These are phyloP conservation scores for Kokia cookei DNA, from an alignment of 441 rosid genomes.

Conservation along the genomic window DNA sequence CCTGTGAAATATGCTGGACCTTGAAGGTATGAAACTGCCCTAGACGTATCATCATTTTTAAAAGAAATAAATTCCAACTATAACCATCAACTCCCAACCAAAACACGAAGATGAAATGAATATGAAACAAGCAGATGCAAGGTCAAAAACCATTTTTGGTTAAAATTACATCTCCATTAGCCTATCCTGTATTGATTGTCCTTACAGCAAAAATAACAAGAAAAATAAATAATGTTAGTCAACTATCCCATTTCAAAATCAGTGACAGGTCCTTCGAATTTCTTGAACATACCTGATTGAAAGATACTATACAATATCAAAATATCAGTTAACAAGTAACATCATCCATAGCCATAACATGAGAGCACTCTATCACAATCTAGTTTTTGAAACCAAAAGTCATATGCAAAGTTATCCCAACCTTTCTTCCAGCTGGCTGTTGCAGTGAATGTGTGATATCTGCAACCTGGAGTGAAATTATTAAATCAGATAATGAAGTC, in stretches of 20 bases:
- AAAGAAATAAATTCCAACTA: not conserved
- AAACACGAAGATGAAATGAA: not conserved
- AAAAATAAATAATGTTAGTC: not conserved
- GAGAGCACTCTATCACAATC: not conserved
- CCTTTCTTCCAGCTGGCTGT: constrained; percentile 97
- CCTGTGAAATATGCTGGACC: not conserved
- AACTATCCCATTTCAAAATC: not conserved
- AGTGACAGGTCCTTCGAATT: not conserved
- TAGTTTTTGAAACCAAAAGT: not conserved
- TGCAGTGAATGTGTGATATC: constrained; percentile 92
- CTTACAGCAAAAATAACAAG: not conserved
- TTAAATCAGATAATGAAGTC: not conserved
- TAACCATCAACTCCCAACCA: not conserved
- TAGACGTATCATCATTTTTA: not conserved
- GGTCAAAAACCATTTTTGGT: not conserved
- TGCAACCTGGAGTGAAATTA: constrained; percentile 58
- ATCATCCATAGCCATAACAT: not conserved
- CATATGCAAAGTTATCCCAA: constrained; percentile 15
- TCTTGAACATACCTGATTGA: not conserved
- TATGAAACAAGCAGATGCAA: not conserved
- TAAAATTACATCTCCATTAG: not conserved
- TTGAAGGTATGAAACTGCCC: not conserved
- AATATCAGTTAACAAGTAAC: not conserved
- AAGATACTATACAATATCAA: not conserved
- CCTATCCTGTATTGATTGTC: not conserved